Evolutionary conservation across 108 stramenopile species (phyloP).

Genomic region (Heterococcus sp.): DNA sequence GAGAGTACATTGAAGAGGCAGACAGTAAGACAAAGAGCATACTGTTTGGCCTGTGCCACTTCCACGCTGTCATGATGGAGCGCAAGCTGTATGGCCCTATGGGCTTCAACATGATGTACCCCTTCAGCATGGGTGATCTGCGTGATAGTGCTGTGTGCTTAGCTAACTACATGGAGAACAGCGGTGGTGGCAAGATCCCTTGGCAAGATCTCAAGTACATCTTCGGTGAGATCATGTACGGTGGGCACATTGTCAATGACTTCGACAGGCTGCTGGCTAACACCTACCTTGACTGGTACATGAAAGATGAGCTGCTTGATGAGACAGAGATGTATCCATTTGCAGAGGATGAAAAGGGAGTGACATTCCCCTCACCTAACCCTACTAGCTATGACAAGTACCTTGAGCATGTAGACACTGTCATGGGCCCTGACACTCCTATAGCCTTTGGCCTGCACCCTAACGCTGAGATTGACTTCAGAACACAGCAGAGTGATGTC

Average conservation of each 20-base stretch:
- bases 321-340: slow-evolving; percentile 86
- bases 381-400: slow-evolving; percentile 84
- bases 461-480: slow-evolving; percentile 87
- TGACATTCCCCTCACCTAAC: slow-evolving; percentile 68
- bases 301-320: slow-evolving; percentile 85
- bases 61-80: slow-evolving; percentile 86
- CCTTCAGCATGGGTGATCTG: slow-evolving; percentile 82
- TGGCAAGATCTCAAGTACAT: slow-evolving; percentile 87
- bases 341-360: slow-evolving; percentile 77
- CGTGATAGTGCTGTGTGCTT: slow-evolving; percentile 77
- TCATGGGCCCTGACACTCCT: slow-evolving; percentile 73
- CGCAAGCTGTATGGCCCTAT: slow-evolving; percentile 86
- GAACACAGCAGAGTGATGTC: slow-evolving; percentile 73
- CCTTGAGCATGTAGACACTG: slow-evolving; percentile 76
- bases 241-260: slow-evolving; percentile 90
- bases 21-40: slow-evolving; percentile 82
- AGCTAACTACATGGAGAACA: slow-evolving; percentile 83
- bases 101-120: slow-evolving; percentile 92
- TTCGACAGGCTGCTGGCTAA: slow-evolving; percentile 82
- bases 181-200: slow-evolving; percentile 79
- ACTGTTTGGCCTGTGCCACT: slow-evolving; percentile 83
- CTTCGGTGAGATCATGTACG: slow-evolving; percentile 90
- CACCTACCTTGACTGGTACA: slow-evolving; percentile 81
- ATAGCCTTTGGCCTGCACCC: slow-evolving; percentile 88
- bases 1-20: slow-evolving; percentile 76